Conservation (phyloP, 225 moss, liverwort and hornwort genomes). For the Polytrichum formosum region DNA sequence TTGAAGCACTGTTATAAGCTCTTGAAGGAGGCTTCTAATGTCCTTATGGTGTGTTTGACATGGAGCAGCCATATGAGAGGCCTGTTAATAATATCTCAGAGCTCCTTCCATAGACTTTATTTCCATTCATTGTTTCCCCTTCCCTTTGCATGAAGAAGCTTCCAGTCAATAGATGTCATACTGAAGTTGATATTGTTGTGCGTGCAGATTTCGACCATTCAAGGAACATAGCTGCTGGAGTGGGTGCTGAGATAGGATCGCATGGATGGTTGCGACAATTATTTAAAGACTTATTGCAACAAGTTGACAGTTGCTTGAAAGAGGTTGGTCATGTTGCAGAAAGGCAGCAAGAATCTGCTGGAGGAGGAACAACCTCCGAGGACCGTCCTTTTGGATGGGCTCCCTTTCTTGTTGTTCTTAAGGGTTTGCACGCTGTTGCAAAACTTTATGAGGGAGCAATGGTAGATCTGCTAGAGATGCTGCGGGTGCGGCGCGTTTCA, state of each 20-base stretch:
- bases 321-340: constrained; percentile 55
- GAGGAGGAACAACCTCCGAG: constrained; percentile 39
- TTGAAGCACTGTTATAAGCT: no score
- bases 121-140: no score
- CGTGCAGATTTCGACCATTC: constrained; percentile 38
- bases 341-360: constrained; percentile 36
- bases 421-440: constrained; percentile 87
- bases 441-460: constrained; percentile 88
- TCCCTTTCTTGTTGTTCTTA: constrained; percentile 82
- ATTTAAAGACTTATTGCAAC: constrained; percentile 67
- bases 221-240: constrained; percentile 40
- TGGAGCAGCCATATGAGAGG: no score
- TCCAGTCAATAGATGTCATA: neutral
- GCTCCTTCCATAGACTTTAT: no score
- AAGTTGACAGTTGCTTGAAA: constrained; percentile 66
- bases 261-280: constrained; percentile 83
- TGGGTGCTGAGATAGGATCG: constrained; percentile 80
- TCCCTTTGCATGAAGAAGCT: no score
- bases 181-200: neutral
- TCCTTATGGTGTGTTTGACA: no score
- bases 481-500: constrained; percentile 51
- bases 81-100: no score
- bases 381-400: constrained; percentile 78
- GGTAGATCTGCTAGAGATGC: constrained; percentile 69
- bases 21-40: no score